These are phyloP conservation scores for Solanum peruvianum DNA, from an alignment of 257 asterid genomes.

Conservation along the genomic window DNA sequence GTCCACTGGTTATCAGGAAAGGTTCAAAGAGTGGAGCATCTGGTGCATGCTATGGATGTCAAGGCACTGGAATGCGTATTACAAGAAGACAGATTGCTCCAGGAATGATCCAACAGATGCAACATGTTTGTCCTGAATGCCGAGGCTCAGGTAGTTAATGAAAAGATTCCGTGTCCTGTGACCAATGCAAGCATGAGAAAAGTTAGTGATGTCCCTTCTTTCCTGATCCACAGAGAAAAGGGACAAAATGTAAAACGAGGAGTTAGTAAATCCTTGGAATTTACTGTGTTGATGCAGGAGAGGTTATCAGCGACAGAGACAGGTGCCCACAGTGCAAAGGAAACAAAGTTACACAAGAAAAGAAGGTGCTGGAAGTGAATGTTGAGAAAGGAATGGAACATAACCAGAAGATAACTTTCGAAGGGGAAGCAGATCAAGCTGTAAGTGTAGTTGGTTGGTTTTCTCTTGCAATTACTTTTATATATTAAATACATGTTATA, in stretches of 20 bases:
- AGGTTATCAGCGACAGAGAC: slow-evolving; percentile 19
- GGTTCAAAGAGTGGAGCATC: slow-evolving; percentile 38
- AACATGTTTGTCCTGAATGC: slow-evolving; percentile 36
- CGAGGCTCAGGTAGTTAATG: slow-evolving; percentile 21
- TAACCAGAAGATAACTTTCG: slow-evolving; percentile 17
- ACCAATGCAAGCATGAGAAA: background rate
- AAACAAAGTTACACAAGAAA: slow-evolving; percentile 19
- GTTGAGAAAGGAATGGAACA: slow-evolving; percentile 37
- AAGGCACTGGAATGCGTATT: slow-evolving; percentile 33
- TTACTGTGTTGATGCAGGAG: slow-evolving; percentile 17
- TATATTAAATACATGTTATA: background rate
- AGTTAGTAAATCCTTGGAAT: background rate
- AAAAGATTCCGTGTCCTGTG: background rate
- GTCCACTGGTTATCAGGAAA: slow-evolving; percentile 19
- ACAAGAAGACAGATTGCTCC: slow-evolving; percentile 20
- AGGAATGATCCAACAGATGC: slow-evolving; percentile 41
- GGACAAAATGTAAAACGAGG: background rate
- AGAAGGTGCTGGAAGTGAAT: slow-evolving; percentile 28
- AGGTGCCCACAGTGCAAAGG: slow-evolving; percentile 35
- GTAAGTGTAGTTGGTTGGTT: slow-evolving; percentile 8
- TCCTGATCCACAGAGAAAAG: background rate
- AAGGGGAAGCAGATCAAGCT: slow-evolving; percentile 36
- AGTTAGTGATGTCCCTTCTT: background rate
- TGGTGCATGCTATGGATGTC: slow-evolving; percentile 37
- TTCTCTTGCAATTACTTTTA: background rate